A percentile compares a stretch with the other conserved stretches of the same genome.
phyloP scores from a whole-genome alignment of 768 basidiomycete genomes.

The Psilocybe subaeruginosa region DNA sequence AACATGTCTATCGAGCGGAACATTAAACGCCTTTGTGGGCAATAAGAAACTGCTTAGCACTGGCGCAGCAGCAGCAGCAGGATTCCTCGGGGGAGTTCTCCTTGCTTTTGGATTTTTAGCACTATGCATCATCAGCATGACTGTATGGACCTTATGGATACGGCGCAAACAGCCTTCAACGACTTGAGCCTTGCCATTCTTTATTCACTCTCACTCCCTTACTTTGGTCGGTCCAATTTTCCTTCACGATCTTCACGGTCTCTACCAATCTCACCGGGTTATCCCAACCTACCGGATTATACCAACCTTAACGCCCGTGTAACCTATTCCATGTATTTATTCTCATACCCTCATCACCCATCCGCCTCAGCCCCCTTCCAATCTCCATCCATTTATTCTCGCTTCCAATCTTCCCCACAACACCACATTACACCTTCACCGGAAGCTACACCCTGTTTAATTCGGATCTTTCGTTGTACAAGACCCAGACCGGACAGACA shows the following conservation, averaged over 20 bases:
- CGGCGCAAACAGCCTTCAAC: neutral
- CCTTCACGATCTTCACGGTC: neutral
- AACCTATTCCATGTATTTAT: neutral
- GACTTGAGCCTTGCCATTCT: neutral
- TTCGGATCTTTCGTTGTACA: neutral
- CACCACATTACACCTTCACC: neutral
- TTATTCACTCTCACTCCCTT: neutral
- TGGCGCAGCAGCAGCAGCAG: constrained; percentile 32
- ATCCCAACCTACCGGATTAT: neutral
- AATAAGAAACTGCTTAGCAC: constrained; percentile 25
- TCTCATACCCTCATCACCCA: neutral
- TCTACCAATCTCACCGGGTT: neutral
- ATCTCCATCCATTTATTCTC: neutral
- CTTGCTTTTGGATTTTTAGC: constrained; percentile 20
- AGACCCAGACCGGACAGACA: too few relatives aligned
- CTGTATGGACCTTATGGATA: constrained; percentile 23
- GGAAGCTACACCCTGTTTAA: neutral
- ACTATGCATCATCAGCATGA: constrained; percentile 11
- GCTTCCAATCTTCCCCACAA: neutral
- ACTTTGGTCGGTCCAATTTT: neutral
- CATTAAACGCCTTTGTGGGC: constrained; percentile 10
- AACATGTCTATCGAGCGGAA: constrained; percentile 27
- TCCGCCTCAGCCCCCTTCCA: neutral
- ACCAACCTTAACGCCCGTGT: neutral
- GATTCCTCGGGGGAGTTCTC: constrained; percentile 32